Evolutionary conservation across 345 rosid species (phyloP).

Genomic region (Bruguiera gymnorhiza): DNA sequence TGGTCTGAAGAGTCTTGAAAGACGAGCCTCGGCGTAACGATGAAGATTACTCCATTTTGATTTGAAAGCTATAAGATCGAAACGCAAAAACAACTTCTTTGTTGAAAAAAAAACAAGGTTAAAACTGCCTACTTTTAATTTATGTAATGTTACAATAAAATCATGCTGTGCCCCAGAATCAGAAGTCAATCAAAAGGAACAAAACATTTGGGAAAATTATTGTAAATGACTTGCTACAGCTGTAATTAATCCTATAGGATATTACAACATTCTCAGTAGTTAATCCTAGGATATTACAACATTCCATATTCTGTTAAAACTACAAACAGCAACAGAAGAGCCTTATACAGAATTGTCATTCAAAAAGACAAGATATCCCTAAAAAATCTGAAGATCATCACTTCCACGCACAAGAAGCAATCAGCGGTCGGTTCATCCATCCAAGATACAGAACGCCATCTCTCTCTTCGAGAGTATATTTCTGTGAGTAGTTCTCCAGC

Average conservation of each 20-base stretch:
- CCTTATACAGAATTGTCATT: conserved; percentile 8
- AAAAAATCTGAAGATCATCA: conserved; percentile 23
- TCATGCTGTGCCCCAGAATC: neutral
- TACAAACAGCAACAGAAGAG: conserved; percentile 8
- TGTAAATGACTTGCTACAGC: neutral
- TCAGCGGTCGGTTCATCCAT: conserved; percentile 72
- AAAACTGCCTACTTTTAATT: too few relatives aligned
- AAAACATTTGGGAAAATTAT: neutral
- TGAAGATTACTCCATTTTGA: too few relatives aligned
- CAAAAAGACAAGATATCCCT: neutral
- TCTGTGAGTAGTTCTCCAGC: conserved; percentile 55
- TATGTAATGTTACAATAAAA: too few relatives aligned
- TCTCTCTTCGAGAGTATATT: conserved; percentile 70
- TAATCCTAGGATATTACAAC: neutral
- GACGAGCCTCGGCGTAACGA: too few relatives aligned
- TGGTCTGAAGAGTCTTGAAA: neutral
- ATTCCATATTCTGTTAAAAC: conserved; percentile 8
- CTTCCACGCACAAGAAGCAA: conserved; percentile 86
- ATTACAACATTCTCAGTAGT: neutral
- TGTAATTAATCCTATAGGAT: neutral
- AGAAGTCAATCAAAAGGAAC: neutral
- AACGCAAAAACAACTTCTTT: too few relatives aligned
- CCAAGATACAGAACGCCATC: conserved; percentile 82
- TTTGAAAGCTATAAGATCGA: too few relatives aligned
- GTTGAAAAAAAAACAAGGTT: too few relatives aligned